Evolutionary conservation across 1,284 basidiomycete genomes (phyloP).

Genomic region (Boletus holoroseus): DNA sequence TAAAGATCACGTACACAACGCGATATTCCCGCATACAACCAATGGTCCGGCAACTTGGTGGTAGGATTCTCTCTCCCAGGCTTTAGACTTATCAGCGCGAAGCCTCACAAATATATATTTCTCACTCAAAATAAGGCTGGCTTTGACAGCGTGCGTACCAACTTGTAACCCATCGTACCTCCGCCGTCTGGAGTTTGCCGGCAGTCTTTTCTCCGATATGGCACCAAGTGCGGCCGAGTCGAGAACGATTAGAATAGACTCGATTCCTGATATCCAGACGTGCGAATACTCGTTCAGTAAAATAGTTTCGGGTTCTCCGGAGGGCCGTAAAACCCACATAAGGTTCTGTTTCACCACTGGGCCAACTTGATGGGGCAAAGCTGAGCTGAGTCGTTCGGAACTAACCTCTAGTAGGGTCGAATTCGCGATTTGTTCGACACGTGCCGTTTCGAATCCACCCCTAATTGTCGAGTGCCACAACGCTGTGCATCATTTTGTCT

Average conservation of each 20-base stretch:
- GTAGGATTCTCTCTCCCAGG: slow-evolving; percentile 23
- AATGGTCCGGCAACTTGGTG: slow-evolving; percentile 11
- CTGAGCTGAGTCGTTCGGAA: not conserved
- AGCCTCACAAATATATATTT: slow-evolving; percentile 10
- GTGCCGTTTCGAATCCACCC: not conserved
- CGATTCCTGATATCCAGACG: slow-evolving; percentile 10
- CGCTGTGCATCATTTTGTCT: not conserved
- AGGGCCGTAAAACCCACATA: slow-evolving; percentile 11
- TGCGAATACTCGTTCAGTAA: slow-evolving; percentile 10
- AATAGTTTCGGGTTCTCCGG: not conserved
- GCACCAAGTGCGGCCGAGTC: slow-evolving; percentile 10
- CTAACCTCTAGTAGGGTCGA: not conserved
- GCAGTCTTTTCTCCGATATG: slow-evolving; percentile 2
- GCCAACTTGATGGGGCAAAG: slow-evolving; percentile 11
- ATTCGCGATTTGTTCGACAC: slow-evolving; percentile 2
- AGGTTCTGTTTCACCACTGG: slow-evolving; percentile 11
- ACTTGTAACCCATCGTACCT: slow-evolving; percentile 8
- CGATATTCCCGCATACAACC: slow-evolving; percentile 11
- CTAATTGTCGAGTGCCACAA: slow-evolving; percentile 3
- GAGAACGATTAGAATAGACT: slow-evolving; percentile 12
- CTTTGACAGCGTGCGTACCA: slow-evolving; percentile 25
- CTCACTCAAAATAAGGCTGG: slow-evolving; percentile 9
- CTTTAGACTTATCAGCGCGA: slow-evolving; percentile 18
- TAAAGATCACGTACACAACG: slow-evolving; percentile 27
- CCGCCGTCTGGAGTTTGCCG: slow-evolving; percentile 19